These are phyloP conservation scores for Albatrellus ellisii DNA, from an alignment of 768 basidiomycete genomes.

Conservation along the genomic window DNA sequence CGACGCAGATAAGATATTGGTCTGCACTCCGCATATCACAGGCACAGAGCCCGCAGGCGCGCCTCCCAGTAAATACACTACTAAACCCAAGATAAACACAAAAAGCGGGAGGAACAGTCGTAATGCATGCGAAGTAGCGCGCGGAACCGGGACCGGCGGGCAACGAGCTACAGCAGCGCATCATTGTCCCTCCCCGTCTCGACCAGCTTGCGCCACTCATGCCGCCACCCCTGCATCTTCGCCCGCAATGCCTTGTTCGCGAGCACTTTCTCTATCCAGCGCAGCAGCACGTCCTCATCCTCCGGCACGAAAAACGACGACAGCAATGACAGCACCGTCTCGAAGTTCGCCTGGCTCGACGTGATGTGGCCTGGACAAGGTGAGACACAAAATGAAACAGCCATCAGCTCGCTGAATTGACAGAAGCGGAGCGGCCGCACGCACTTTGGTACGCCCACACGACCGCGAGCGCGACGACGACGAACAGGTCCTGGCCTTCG, in stretches of 20 bases:
- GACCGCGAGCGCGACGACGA: conserved; percentile 76
- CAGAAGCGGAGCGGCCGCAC: conserved; percentile 15
- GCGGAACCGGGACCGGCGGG: too few relatives aligned
- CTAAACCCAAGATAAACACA: neutral
- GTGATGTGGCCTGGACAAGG: conserved; percentile 69
- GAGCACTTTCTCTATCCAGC: conserved; percentile 62
- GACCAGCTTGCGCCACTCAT: conserved; percentile 67
- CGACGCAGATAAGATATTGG: conserved; percentile 3
- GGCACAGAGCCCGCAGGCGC: too few relatives aligned
- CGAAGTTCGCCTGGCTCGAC: conserved; percentile 66
- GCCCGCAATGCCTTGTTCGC: conserved; percentile 50
- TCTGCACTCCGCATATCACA: too few relatives aligned
- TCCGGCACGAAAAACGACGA: conserved; percentile 94
- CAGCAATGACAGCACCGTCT: conserved; percentile 80
- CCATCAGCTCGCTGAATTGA: neutral
- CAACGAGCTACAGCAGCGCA: conserved; percentile 49
- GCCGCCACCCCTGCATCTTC: conserved; percentile 65
- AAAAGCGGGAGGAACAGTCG: too few relatives aligned
- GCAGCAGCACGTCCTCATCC: conserved; percentile 69
- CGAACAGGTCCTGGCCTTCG: conserved; percentile 82
- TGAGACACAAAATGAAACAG: too few relatives aligned
- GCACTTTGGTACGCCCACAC: conserved; percentile 84
- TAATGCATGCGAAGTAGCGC: too few relatives aligned
- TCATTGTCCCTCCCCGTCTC: conserved; percentile 44
- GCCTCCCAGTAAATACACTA: conserved; percentile 3